These are phyloP conservation scores for Raffaelea albimanens DNA, from an alignment of 2,329 filamentous ascomycete genomes.

Conservation along the genomic window DNA sequence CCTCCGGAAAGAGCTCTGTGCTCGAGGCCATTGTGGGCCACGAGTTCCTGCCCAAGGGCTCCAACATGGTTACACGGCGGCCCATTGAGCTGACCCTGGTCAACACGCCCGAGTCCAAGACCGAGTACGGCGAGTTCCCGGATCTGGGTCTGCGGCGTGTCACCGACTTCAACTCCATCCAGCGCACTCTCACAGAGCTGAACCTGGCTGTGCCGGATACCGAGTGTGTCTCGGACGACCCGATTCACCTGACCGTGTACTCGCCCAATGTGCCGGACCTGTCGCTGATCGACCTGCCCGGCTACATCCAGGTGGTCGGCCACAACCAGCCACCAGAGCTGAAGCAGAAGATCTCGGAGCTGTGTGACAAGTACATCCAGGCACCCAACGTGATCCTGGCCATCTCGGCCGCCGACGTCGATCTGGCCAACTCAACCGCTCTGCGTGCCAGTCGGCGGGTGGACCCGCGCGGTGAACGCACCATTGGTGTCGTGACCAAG, in stretches of 20 bases:
- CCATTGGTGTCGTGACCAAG: conserved; percentile 97
- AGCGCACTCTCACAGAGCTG: conserved; percentile 86
- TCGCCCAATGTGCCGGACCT: conserved; percentile 93
- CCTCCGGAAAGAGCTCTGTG: conserved; percentile 95
- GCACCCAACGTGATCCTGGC: conserved; percentile 92
- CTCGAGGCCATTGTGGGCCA: conserved; percentile 95
- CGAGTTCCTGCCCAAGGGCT: conserved; percentile 95
- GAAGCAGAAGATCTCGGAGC: conserved; percentile 89
- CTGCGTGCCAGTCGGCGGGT: conserved; percentile 82
- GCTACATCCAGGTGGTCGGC: conserved; percentile 93
- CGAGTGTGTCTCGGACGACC: conserved; percentile 92
- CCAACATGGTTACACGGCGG: conserved; percentile 93
- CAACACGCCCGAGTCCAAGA: conserved; percentile 78
- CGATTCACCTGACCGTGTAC: conserved; percentile 90
- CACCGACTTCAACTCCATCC: conserved; percentile 84
- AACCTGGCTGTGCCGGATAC: conserved; percentile 85
- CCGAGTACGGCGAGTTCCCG: conserved; percentile 94
- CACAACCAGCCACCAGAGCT: conserved; percentile 83
- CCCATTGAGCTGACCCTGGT: conserved; percentile 94
- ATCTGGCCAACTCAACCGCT: conserved; percentile 92
- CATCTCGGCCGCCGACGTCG: conserved; percentile 94
- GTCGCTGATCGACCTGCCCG: conserved; percentile 90
- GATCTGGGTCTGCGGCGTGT: conserved; percentile 83
- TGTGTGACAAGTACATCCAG: conserved; percentile 98
- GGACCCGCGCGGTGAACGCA: conserved; percentile 87